These are phyloP conservation scores for Fusarium oxysporum DNA, from an alignment of 2,329 filamentous ascomycete genomes.

Conservation along the genomic window DNA sequence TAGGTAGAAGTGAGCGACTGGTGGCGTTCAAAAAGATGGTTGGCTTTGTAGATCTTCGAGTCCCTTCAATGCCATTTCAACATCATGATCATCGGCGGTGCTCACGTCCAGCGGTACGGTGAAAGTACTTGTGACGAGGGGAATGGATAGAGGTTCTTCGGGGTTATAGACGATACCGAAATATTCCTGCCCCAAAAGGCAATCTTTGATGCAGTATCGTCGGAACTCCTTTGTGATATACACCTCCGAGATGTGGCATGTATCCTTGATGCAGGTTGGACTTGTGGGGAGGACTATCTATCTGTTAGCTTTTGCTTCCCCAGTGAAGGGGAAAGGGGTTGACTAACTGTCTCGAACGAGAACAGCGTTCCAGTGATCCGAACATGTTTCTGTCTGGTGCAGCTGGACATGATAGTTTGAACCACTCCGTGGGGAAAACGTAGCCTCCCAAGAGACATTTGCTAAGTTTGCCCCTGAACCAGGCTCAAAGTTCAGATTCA, in stretches of 20 bases:
- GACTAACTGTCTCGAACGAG: not conserved
- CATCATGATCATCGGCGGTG: not conserved
- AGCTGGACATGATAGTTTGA: not conserved
- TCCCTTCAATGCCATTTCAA: not conserved
- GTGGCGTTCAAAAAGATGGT: not conserved
- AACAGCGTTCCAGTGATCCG: not conserved
- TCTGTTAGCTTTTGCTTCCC: not conserved
- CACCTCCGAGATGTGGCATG: not conserved
- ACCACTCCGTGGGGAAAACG: not conserved
- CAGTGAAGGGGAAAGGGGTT: too few species aligned
- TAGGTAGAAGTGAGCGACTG: not conserved
- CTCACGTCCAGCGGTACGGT: not conserved
- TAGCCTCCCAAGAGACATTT: not conserved
- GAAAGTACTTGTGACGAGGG: not conserved
- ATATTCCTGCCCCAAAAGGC: not conserved
- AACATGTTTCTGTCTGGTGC: not conserved
- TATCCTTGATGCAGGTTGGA: not conserved
- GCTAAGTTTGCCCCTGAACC: not conserved
- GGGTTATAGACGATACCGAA: constrained; percentile 6
- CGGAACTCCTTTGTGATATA: not conserved
- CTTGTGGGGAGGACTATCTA: not conserved
- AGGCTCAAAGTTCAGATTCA: not conserved
- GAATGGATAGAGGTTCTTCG: not conserved
- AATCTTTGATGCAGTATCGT: not conserved
- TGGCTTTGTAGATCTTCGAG: not conserved